Base-by-base conservation (phyloP, 139 green algal genomes). In the Micractinium sp. region DNA sequence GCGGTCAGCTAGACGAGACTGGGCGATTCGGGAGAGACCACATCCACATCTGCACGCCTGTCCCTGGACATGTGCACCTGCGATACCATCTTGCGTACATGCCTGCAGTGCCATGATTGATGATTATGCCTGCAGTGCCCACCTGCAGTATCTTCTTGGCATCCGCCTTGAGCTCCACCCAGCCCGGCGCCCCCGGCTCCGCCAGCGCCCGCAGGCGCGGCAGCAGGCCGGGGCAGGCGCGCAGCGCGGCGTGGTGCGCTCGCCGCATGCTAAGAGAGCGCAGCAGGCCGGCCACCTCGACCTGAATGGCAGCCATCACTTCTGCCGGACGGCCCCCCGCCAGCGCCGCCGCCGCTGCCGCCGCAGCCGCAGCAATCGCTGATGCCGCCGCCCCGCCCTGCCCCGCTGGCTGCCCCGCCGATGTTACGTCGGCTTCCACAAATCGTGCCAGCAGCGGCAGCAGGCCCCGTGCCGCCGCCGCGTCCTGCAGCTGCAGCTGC, bases 121-220 rank as follows among this genome's bases (percentile, higher is more conserved):
- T 67, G 60, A 23, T 67, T 67, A 67, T 16, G 20, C 14, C 22
- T 2, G 22, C 14, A 31, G 2, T 12, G 18, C 63, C 3, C 63
- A 71, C 79, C 79, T 85, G 79, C 81, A 88, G 38, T 29, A 88
- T 73, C 29, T 36, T 36, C 71, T 79, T 89, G 75, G 85, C 85
- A 20, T 56, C 61, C 1, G 61, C 78, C 35, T 69, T 81, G 31
- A 90, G 86, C 63, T 90, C 86, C 1, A 81, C 78, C 86, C 86
- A 90, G 22, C 33, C 78, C 3, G 36, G 77, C 0, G 53, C 86
- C 1, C 73, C 75, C 20, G 86, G 60, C n/a, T 29, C 23, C 76
- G 74, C n/a, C 74, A 89, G 85, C 31, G 41, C 31, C 4, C 66
- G 47, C 71, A 88, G 85, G n/a, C n/a, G 31, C 16, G 41, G 47